These are phyloP conservation scores for Saccharomycopsis hybrid DNA, from an alignment of 1,139 yeast genomes.

Conservation along the genomic window DNA sequence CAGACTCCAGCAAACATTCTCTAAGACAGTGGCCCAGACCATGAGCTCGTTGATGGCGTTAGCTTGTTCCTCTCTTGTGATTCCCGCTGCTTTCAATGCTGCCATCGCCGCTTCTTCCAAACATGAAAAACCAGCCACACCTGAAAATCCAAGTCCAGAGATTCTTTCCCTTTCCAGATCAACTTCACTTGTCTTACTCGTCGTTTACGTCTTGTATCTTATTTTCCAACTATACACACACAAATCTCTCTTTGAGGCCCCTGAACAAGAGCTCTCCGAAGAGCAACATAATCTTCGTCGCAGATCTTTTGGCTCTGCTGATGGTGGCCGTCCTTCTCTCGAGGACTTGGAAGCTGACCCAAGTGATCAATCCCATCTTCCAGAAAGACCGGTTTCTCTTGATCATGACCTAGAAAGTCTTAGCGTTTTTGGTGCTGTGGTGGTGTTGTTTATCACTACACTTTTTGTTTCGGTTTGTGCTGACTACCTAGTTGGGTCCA, in stretches of 20 bases:
- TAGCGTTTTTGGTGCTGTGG: constrained; percentile 5
- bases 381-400: constrained; percentile 9
- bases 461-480: constrained; percentile 83
- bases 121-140: constrained; percentile 30
- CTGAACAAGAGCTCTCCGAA: constrained; percentile 27
- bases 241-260: constrained; percentile 49
- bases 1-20: constrained; percentile 74
- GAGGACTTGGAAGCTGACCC: neutral
- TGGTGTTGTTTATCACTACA: constrained; percentile 56
- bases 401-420: constrained; percentile 17
- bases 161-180: constrained; percentile 83
- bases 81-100: constrained; percentile 96
- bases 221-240: constrained; percentile 88
- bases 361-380: neutral
- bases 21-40: constrained; percentile 96
- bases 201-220: constrained; percentile 71
- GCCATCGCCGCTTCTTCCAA: constrained; percentile 43
- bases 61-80: constrained; percentile 78
- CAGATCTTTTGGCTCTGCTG: neutral
- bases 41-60: constrained; percentile 92
- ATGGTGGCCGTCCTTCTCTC: no score
- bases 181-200: constrained; percentile 68
- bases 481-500: constrained; percentile 86
- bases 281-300: constrained; percentile 8
- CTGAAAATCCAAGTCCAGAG: constrained; percentile 42